Evolutionary conservation across 805 yeast species (phyloP), one percentile per base, ranked within the genome.

Genomic region (Schwanniomyces polymorphus): DNA sequence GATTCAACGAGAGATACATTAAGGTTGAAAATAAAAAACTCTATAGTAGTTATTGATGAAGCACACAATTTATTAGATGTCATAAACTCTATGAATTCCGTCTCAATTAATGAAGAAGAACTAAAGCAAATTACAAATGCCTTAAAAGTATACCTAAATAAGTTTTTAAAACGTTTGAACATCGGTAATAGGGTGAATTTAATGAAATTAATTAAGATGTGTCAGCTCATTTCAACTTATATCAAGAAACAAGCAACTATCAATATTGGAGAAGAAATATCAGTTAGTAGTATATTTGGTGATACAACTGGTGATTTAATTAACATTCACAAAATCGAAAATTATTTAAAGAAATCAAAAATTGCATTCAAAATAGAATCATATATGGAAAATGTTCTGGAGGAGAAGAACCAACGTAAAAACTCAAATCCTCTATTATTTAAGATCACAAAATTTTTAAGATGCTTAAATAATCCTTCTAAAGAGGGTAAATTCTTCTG

Each of bases 51-150:
- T 5, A 84, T 91, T 25, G 98, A 91, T 63, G 98, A 91, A 61
- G 97, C 97, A 0, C 98, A 91, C 60, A 91, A 91, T 60, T 67
- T 91, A 38, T 60, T 90, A 26, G 97, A 91, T 54, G 83, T 91
- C 0, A 80, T 91, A 2, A 79, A 85, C 1, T 68, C 86, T 2
- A 68, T 92, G 51, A 78, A 86, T 57, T 88, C 97, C 0, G 75
- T 82, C 1, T 64, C 77, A 3, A 68, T 91, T 0, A 68, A 86
- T 0, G 55, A 72, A 1, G 43, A 54, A 0, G 89, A 86, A 27
- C 67, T 89, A 8, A 37, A 54, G 2, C 38, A 49, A 0, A 76
- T 86, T 4, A 64, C 74, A 16, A 54, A 54, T 2, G 83, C 86
- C 0, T 57, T 91, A 34, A 71, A 76, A 38, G 51, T 57, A 0